phyloP scores from a whole-genome alignment of 2,329 filamentous ascomycete genomes.

The Tolypocladium amazonense region DNA sequence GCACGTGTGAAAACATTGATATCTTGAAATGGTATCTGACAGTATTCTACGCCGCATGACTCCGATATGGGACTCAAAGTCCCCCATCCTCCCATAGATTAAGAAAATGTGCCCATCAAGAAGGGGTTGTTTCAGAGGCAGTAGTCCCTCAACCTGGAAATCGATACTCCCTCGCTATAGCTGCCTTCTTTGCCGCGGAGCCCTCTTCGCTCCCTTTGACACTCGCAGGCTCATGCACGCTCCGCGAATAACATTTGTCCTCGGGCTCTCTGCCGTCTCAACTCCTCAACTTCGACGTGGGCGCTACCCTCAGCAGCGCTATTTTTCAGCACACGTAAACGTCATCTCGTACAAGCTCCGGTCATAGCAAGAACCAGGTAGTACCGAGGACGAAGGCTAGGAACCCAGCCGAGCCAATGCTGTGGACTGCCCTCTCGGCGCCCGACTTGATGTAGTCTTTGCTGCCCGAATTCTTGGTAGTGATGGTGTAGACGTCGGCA shows the following conservation, averaged over 20 bases:
- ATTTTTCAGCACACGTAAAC: not conserved
- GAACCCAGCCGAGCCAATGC: constrained; percentile 25
- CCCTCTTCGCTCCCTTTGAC: not conserved
- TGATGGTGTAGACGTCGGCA: constrained; percentile 64
- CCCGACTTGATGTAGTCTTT: constrained; percentile 19
- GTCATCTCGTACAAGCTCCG: not conserved
- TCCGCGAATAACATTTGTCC: not conserved
- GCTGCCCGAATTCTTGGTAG: constrained; percentile 31
- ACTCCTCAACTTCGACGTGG: not conserved
- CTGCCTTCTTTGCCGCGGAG: not conserved
- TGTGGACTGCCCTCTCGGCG: constrained; percentile 10
- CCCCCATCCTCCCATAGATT: not conserved
- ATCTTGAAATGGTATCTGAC: not conserved
- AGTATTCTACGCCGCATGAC: not conserved
- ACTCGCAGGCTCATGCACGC: not conserved
- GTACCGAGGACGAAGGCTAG: constrained; percentile 28
- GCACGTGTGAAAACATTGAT: not conserved
- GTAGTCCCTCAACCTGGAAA: not conserved
- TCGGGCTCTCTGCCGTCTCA: not conserved
- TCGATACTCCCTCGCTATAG: not conserved
- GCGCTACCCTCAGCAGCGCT: not conserved
- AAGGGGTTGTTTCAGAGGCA: not conserved
- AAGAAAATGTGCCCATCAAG: not conserved
- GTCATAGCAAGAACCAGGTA: constrained; percentile 27
- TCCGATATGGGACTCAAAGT: not conserved